A percentile compares a stretch with the other conserved stretches of the same genome.
phyloP scores from a whole-genome alignment of 352 stramenopile species.

The Pythium vanterpoolii region DNA sequence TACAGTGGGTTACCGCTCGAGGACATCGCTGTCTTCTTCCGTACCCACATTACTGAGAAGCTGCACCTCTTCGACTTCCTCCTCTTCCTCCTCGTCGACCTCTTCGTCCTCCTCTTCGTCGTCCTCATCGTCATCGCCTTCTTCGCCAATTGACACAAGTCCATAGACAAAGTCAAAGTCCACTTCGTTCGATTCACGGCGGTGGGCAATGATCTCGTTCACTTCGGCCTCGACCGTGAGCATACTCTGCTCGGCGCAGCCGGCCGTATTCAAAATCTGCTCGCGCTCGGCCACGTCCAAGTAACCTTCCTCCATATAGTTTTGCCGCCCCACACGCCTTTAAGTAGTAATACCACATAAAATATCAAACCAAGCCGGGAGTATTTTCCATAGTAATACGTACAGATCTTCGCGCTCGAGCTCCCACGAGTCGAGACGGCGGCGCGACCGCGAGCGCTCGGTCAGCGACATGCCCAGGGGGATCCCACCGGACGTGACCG shows the following conservation, averaged over 20 bases:
- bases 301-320: slow-evolving; percentile 87
- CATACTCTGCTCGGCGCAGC: slow-evolving; percentile 69
- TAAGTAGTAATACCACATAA: slow-evolving; percentile 2
- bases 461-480: slow-evolving; percentile 74
- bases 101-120: slow-evolving; percentile 30
- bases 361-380: neutral
- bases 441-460: slow-evolving; percentile 67
- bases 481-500: slow-evolving; percentile 73
- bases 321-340: slow-evolving; percentile 69
- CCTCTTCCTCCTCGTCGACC: slow-evolving; percentile 29
- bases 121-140: slow-evolving; percentile 24
- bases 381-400: slow-evolving; percentile 15
- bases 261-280: slow-evolving; percentile 70
- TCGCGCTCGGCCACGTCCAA: slow-evolving; percentile 73
- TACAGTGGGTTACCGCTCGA: neutral
- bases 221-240: slow-evolving; percentile 74
- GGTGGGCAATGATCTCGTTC: slow-evolving; percentile 78
- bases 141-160: slow-evolving; percentile 25
- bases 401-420: slow-evolving; percentile 67
- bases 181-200: slow-evolving; percentile 80
- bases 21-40: slow-evolving; percentile 4
- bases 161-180: slow-evolving; percentile 81
- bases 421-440: slow-evolving; percentile 77
- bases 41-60: slow-evolving; percentile 7
- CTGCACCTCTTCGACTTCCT: slow-evolving; percentile 30